Conservation (phyloP, 1,284 basidiomycete species). For the Cutaneotrichosporon sp. region DNA sequence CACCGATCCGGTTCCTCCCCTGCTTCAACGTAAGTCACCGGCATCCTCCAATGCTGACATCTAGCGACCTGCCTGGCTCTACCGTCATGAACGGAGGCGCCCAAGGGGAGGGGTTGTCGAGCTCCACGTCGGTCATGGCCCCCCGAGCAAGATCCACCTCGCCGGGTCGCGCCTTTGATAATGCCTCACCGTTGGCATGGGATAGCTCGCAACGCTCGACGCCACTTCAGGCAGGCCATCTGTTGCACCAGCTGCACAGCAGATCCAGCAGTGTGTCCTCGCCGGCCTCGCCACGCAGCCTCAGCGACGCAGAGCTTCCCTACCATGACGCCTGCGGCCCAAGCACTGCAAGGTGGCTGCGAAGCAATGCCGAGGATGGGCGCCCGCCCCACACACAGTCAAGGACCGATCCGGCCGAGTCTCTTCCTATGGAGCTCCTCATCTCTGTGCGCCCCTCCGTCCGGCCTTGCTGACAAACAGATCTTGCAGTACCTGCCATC, state of each 20-base stretch:
- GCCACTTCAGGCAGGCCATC: slow-evolving; percentile 4
- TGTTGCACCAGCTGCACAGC: neutral
- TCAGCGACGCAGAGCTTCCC: slow-evolving; percentile 11
- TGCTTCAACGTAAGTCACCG: neutral
- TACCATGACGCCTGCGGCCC: slow-evolving; percentile 1
- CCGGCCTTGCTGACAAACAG: slow-evolving; percentile 54
- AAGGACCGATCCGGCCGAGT: slow-evolving; percentile 9
- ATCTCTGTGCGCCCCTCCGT: slow-evolving; percentile 28
- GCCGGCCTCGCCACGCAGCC: slow-evolving; percentile 3
- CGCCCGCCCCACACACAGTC: neutral
- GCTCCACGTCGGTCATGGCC: neutral
- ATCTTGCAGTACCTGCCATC: slow-evolving; percentile 82
- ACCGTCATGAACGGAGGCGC: neutral
- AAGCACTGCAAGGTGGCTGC: neutral
- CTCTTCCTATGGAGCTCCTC: slow-evolving; percentile 86
- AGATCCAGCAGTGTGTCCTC: slow-evolving; percentile 1
- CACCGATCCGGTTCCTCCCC: neutral
- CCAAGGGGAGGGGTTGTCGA: neutral
- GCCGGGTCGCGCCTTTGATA: neutral
- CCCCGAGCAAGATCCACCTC: neutral
- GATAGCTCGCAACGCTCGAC: slow-evolving; percentile 18
- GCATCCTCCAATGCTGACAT: neutral
- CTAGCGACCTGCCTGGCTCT: neutral
- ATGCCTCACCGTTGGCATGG: neutral
- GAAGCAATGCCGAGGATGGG: neutral